Evolutionary conservation across 768 basidiomycete species (phyloP), one percentile per base, ranked within the genome.

Genomic region (Tulasnella sp.): DNA sequence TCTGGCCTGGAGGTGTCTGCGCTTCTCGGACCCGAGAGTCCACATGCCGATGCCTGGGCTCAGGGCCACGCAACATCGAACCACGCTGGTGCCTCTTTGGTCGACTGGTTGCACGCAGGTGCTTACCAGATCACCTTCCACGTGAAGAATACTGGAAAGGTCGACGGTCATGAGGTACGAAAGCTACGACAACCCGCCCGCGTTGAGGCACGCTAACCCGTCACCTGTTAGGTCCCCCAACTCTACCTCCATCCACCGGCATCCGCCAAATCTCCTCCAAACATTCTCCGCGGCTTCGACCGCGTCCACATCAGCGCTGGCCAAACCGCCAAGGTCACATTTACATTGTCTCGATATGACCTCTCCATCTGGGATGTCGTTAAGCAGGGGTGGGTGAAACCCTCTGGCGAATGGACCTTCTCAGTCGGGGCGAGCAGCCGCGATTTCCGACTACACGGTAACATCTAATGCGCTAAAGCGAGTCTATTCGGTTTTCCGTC

Each of bases 271-370:
- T 54, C 51, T n/a, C 60, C 59, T 32, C 65, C 65, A 14, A 57
- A 57, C 23, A 59, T 63, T 36, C 64, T 66, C 32, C 57, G 60
- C 14, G 65, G 64, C 45, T 66, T 66, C 56, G 61, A 61, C 11
- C 35, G 58, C 29, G 39, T 63, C 29, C 32, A 15, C 8, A 56
- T 65, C 32, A 29, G 49, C 11, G 49, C 57, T 1, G 65, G 65
- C 11, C 36, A 59, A 53, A 62, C 56, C 27, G 43, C 12, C 9
- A 45, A 36, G 19, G 57, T 57, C 29, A 34, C 55, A 6, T 23
- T 57, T 31, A 31, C 35, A 19, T 1, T 60, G 21, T 57, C 59
- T 12, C 58, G 59, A 45, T 60, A 60, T 31, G 59, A 60, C 29
- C 41, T 60, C 15, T 60, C 59, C 7, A 21, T 60, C 27, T 60